A percentile compares a stretch with the other conserved stretches of the same genome.
Evolutionary conservation across 129 eudicot species (phyloP).

Genomic region (Pittosporum tobira): DNA sequence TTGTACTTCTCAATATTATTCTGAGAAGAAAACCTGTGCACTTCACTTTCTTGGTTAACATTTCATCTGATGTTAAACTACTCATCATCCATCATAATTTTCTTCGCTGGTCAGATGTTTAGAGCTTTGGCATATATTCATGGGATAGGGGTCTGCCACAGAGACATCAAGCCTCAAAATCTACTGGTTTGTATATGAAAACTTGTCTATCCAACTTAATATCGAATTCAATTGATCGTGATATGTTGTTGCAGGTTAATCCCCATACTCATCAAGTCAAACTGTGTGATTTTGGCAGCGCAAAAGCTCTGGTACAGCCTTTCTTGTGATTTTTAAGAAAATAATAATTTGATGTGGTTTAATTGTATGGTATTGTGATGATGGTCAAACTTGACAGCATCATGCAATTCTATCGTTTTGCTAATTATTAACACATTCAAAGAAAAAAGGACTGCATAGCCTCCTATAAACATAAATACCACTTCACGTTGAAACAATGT

Average conservation of each 20-base stretch:
- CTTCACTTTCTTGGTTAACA: no score
- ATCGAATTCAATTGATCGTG: background rate
- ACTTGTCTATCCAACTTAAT: background rate
- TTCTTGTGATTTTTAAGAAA: no score
- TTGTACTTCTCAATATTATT: background rate
- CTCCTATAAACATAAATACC: no score
- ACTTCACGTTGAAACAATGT: no score
- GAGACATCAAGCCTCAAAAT: slow-evolving; percentile 72
- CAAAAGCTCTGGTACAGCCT: slow-evolving; percentile 54
- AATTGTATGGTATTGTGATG: background rate
- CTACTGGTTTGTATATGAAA: slow-evolving; percentile 39
- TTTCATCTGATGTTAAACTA: no score
- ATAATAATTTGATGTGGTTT: no score
- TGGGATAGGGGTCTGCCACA: slow-evolving; percentile 71
- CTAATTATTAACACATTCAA: no score
- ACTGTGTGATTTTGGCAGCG: slow-evolving; percentile 76
- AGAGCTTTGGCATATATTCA: slow-evolving; percentile 68
- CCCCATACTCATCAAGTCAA: slow-evolving; percentile 71
- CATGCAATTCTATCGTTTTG: no score
- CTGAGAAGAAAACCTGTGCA: no score
- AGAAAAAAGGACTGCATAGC: no score
- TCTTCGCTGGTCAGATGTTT: slow-evolving; percentile 35
- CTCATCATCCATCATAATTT: no score
- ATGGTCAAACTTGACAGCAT: no score
- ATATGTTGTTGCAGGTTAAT: slow-evolving; percentile 43